Evolutionary conservation across 768 basidiomycete species (phyloP).

Genomic region (Kwoniella europaea): DNA sequence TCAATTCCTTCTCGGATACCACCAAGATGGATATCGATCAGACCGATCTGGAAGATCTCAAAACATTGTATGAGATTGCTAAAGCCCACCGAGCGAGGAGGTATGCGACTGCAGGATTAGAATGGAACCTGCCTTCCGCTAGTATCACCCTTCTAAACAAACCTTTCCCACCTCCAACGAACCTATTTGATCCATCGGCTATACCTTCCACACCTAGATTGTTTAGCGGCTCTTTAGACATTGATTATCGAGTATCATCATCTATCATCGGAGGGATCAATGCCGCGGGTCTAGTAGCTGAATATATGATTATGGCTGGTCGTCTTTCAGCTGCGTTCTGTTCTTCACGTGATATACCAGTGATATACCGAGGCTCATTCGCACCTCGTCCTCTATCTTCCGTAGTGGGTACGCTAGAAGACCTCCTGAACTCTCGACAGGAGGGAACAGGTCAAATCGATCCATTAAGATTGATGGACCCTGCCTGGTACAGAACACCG

Average conservation of each 20-base stretch:
- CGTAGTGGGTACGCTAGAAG: constrained; percentile 59
- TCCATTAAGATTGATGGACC: constrained; percentile 55
- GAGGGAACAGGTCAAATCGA: constrained; percentile 54
- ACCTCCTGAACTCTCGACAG: constrained; percentile 63
- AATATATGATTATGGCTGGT: constrained; percentile 81
- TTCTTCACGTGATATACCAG: constrained; percentile 66
- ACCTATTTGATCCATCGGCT: constrained; percentile 24
- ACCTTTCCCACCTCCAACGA: constrained; percentile 10
- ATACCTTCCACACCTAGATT: constrained; percentile 13
- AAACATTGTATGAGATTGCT: constrained; percentile 24
- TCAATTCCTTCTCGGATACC: neutral
- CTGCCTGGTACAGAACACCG: constrained; percentile 18
- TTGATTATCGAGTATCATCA: constrained; percentile 19
- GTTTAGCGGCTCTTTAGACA: constrained; percentile 2
- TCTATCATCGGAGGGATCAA: neutral
- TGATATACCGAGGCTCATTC: constrained; percentile 65
- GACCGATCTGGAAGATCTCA: constrained; percentile 37
- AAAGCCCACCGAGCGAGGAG: constrained; percentile 30
- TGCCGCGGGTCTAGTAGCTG: constrained; percentile 65
- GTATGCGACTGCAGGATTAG: constrained; percentile 28
- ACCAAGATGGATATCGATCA: neutral
- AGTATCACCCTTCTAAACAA: constrained; percentile 9
- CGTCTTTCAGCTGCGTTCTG: constrained; percentile 76
- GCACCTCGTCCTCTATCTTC: constrained; percentile 46
- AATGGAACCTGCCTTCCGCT: constrained; percentile 25